A percentile compares a stretch with the other conserved stretches of the same genome.
Evolutionary conservation across 805 yeast species (phyloP).

Genomic region (Hanseniaspora lindneri): DNA sequence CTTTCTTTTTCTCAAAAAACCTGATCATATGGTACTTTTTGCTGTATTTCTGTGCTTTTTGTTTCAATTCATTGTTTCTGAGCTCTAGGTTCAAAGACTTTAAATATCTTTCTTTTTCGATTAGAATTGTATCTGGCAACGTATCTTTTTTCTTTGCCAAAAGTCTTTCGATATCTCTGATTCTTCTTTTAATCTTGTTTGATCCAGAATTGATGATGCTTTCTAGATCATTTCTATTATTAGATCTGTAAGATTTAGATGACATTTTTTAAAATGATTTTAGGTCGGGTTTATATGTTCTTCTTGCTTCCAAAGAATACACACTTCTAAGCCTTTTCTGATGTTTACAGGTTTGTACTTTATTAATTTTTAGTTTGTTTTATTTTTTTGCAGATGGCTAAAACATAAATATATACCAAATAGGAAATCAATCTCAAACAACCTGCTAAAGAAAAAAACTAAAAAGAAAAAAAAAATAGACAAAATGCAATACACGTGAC

Average conservation of each 20-base stretch:
- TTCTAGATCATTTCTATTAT: conserved; percentile 29
- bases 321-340: neutral
- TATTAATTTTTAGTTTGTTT: neutral
- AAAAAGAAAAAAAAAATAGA: no score
- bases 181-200: conserved; percentile 64
- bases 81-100: conserved; percentile 52
- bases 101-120: conserved; percentile 65
- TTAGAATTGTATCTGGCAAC: conserved; percentile 51
- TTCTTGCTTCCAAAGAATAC: neutral
- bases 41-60: conserved; percentile 41
- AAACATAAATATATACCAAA: no score
- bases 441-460: no score
- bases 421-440: no score
- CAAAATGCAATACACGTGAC: no score
- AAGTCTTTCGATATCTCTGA: conserved; percentile 72
- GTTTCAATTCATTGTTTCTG: conserved; percentile 34
- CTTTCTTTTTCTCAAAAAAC: conserved; percentile 83
- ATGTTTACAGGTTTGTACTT: neutral
- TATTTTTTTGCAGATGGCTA: no score
- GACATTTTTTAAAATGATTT: neutral
- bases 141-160: conserved; percentile 42
- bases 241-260: conserved; percentile 15
- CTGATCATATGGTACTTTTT: conserved; percentile 85
- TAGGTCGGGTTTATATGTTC: neutral
- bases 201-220: conserved; percentile 31